These are phyloP conservation scores for Sarocladium kiliense DNA, from an alignment of 2,329 filamentous ascomycete species.

Conservation along the genomic window DNA sequence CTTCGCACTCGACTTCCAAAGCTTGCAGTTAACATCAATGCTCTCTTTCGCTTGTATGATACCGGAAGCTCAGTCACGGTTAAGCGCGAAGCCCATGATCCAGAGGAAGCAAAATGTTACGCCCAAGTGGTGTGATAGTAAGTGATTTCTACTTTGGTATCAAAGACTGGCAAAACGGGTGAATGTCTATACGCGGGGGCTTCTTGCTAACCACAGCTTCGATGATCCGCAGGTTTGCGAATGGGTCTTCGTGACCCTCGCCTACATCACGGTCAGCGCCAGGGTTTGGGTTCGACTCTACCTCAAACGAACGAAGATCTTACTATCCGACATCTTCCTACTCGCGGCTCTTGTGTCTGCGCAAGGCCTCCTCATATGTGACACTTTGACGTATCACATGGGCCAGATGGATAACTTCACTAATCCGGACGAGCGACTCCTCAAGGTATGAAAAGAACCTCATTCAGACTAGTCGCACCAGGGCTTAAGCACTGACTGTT, in stretches of 20 bases:
- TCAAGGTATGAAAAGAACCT: background rate
- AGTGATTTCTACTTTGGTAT: background rate
- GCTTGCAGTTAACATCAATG: too few species aligned
- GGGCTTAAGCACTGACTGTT: background rate
- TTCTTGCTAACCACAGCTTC: background rate
- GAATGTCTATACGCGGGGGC: background rate
- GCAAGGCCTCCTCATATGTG: background rate
- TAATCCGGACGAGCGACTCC: background rate
- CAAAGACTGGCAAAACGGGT: too few species aligned
- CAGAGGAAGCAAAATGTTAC: background rate
- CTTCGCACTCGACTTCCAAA: too few species aligned
- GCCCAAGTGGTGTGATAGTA: background rate
- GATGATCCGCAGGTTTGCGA: background rate
- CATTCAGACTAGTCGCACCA: too few species aligned
- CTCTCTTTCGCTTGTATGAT: too few species aligned
- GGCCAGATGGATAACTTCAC: background rate
- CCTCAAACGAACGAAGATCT: background rate
- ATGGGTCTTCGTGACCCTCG: slow-evolving; percentile 1
- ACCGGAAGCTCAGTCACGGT: too few species aligned
- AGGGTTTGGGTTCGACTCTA: background rate
- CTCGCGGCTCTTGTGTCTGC: background rate
- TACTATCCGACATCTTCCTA: background rate
- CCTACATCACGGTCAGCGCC: background rate
- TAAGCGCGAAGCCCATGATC: too few species aligned
- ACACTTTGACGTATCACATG: background rate